These are phyloP conservation scores for Huntiella abstrusa DNA, from an alignment of 2,329 filamentous ascomycete genomes.

Conservation along the genomic window DNA sequence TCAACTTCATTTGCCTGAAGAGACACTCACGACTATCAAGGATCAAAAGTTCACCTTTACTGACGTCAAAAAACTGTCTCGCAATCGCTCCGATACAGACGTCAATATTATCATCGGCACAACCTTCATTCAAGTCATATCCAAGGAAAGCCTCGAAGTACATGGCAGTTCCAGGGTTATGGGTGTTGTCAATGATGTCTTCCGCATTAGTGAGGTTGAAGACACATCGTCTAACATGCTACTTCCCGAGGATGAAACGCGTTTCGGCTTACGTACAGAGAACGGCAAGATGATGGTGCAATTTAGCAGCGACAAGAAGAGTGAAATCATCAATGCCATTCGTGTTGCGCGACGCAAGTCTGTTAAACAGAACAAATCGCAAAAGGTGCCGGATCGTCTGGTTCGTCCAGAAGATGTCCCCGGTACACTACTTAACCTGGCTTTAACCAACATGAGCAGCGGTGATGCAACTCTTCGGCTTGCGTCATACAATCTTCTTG, in stretches of 20 bases:
- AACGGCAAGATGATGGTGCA: slow-evolving; percentile 55
- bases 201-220: slow-evolving; percentile 47
- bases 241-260: slow-evolving; percentile 41
- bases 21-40: slow-evolving; percentile 49
- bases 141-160: slow-evolving; percentile 49
- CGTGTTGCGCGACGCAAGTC: slow-evolving; percentile 44
- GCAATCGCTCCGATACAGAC: slow-evolving; percentile 51
- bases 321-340: slow-evolving; percentile 44
- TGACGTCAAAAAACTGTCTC: slow-evolving; percentile 44
- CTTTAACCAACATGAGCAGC: slow-evolving; percentile 47
- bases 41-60: slow-evolving; percentile 49
- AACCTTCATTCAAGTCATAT: slow-evolving; percentile 52
- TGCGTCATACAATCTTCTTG: slow-evolving; percentile 48
- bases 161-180: slow-evolving; percentile 41
- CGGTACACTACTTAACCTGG: slow-evolving; percentile 48
- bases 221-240: slow-evolving; percentile 46
- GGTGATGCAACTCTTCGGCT: slow-evolving; percentile 39
- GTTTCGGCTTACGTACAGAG: slow-evolving; percentile 48
- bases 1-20: slow-evolving; percentile 47
- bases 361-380: slow-evolving; percentile 40
- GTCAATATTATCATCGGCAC: slow-evolving; percentile 50
- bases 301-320: slow-evolving; percentile 46
- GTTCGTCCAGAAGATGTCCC: slow-evolving; percentile 53
- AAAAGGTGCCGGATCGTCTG: slow-evolving; percentile 44
- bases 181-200: slow-evolving; percentile 51